Base-by-base conservation (phyloP, 108 stramenopile genomes). In the Fragilariopsis cylindrus region DNA sequence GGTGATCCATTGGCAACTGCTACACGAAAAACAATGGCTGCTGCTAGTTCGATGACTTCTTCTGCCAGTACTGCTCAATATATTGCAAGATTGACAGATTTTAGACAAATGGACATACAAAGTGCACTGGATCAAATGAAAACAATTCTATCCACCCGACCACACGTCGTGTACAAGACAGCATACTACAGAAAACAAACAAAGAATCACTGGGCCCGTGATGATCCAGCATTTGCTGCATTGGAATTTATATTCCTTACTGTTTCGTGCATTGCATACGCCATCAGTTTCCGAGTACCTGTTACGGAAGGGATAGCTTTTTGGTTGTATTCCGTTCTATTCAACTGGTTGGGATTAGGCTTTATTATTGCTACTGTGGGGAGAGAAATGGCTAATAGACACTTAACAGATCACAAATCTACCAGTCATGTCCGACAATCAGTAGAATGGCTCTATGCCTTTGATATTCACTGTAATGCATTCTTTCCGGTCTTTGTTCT, bases 151-250 rank as follows among this genome's bases (percentile, higher is more conserved):
- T 79, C 81, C 9, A 86, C 83, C 16, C 76, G 85, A 56, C 92
- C 92, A 4, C 85, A 91, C 57, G 79, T 85, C 9, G 95, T 93
- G 1, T 96, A 96, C 84, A 96, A 96, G 87, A 96, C 90, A 72
- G 76, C 86, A 8, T 96, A 93, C 52, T 96, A 96, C 76, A 75
- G 95, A 69, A 96, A 96, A 81, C 92, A 96, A 75, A 96, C 94
- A 21, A 99, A 98, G 82, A 97, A 98, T 78, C 97, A 97, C 50
- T 99, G 98, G 98, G 98, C 98, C 19, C 80, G 98, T 12, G 98
- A 99, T 70, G 98, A 99, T 71, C 98, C 98, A 18, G 98, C 97
- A 46, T 98, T 99, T 87, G 88, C 89, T 39, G 94, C 97, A 54
- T 70, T 98, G 11, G 93, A 97, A 70, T 63, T 85, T 41, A 41